Conservation (phyloP, 805 yeast genomes). For the Starmerella potacharoeniae region DNA sequence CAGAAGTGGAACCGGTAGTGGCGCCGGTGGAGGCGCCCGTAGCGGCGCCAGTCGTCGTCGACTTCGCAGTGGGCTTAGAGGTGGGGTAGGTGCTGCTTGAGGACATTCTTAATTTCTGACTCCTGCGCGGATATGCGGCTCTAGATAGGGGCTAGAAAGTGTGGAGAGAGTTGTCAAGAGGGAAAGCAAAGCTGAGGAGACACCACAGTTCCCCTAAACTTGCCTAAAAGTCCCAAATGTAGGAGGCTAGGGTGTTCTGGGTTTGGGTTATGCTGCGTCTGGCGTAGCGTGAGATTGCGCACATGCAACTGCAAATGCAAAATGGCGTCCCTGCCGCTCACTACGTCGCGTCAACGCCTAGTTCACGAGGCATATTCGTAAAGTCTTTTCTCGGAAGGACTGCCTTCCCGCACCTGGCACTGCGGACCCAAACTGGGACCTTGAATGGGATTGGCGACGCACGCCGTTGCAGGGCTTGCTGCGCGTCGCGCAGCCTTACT, state of each 20-base stretch:
- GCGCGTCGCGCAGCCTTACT: background rate
- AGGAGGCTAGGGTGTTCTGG: background rate
- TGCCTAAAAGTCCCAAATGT: background rate
- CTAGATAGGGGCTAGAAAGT: background rate
- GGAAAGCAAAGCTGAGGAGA: background rate
- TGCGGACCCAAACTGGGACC: no score
- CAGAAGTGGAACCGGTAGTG: background rate
- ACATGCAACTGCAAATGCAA: slow-evolving; percentile 1
- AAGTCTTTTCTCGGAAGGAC: no score
- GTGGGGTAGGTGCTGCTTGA: slow-evolving; percentile 3
- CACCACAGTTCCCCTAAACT: background rate
- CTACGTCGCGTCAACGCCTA: background rate
- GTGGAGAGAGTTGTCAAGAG: background rate
- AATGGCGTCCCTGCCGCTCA: background rate
- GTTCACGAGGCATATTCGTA: no score
- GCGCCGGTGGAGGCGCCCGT: slow-evolving; percentile 1
- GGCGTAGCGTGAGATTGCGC: slow-evolving; percentile 1
- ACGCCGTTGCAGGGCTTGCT: background rate
- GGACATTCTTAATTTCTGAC: background rate
- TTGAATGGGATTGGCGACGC: no score
- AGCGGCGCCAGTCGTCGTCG: slow-evolving; percentile 1
- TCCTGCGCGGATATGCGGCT: background rate
- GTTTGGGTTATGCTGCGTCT: background rate
- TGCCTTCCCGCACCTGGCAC: no score
- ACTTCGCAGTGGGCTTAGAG: background rate